Evolutionary conservation across 768 basidiomycete species (phyloP).

Genomic region (Macrolepiota albuminosa): DNA sequence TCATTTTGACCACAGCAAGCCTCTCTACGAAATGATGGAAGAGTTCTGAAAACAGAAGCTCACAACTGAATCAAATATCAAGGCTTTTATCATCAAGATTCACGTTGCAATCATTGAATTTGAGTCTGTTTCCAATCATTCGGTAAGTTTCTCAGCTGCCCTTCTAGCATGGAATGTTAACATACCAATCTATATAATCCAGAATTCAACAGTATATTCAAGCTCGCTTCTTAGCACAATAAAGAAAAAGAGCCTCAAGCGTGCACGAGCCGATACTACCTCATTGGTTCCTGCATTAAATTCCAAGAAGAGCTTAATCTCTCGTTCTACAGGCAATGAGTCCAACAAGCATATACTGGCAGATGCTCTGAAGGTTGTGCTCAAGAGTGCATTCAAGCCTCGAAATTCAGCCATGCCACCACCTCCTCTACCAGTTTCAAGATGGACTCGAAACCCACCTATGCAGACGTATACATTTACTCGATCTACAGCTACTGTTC

Average conservation of each 20-base stretch:
- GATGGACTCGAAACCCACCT: background rate
- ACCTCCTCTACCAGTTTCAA: too few relatives aligned
- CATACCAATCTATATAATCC: background rate
- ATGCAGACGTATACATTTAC: background rate
- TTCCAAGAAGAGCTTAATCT: background rate
- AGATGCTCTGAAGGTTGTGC: background rate
- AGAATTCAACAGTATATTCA: background rate
- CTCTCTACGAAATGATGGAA: background rate
- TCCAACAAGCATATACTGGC: too few relatives aligned
- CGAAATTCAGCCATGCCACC: background rate
- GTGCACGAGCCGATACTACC: background rate
- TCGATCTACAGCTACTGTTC: background rate
- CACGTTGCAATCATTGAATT: background rate
- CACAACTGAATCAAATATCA: background rate
- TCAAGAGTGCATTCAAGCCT: slow-evolving; percentile 2
- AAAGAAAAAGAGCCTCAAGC: background rate
- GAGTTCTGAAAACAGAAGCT: background rate
- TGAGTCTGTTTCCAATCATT: background rate
- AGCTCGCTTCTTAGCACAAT: background rate
- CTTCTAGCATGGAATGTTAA: background rate
- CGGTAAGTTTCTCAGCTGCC: background rate
- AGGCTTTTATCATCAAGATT: background rate
- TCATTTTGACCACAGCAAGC: background rate
- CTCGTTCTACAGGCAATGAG: background rate
- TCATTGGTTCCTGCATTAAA: background rate